phyloP scores from a whole-genome alignment of 2,329 filamentous ascomycete species.

The Lecanosticta acicola region DNA sequence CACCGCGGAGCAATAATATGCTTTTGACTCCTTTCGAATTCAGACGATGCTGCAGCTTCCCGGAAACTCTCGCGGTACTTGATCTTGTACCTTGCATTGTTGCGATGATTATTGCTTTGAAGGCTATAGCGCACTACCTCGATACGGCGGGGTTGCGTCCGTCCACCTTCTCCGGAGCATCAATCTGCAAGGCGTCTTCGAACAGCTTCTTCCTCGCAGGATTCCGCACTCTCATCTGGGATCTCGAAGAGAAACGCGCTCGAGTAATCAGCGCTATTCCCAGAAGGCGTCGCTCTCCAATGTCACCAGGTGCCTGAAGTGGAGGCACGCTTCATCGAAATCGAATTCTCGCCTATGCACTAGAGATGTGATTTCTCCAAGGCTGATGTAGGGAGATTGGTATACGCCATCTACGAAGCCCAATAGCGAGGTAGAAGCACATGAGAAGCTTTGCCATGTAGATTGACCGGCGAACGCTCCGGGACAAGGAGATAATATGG shows the following conservation, averaged over 20 bases:
- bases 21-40: slow-evolving; percentile 18
- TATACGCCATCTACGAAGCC: slow-evolving; percentile 9
- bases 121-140: slow-evolving; percentile 9
- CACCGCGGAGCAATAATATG: slow-evolving; percentile 6
- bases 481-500: background rate
- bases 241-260: slow-evolving; percentile 14
- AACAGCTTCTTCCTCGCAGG: slow-evolving; percentile 14
- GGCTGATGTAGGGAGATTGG: slow-evolving; percentile 10
- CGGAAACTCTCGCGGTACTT: slow-evolving; percentile 15
- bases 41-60: slow-evolving; percentile 17
- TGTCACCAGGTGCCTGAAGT: slow-evolving; percentile 13
- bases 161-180: slow-evolving; percentile 10
- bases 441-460: slow-evolving; percentile 8
- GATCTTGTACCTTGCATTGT: slow-evolving; percentile 14
- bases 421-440: slow-evolving; percentile 6
- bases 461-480: background rate
- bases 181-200: slow-evolving; percentile 17
- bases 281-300: slow-evolving; percentile 10
- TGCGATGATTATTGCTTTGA: slow-evolving; percentile 17
- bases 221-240: slow-evolving; percentile 11
- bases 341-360: slow-evolving; percentile 9
- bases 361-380: slow-evolving; percentile 11
- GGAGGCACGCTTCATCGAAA: slow-evolving; percentile 13
- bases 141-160: slow-evolving; percentile 10
- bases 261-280: slow-evolving; percentile 11